Evolutionary conservation across 2,329 filamentous ascomycete genomes (phyloP), one percentile per base, ranked within the genome.

Genomic region (Raffaelea albimanens): DNA sequence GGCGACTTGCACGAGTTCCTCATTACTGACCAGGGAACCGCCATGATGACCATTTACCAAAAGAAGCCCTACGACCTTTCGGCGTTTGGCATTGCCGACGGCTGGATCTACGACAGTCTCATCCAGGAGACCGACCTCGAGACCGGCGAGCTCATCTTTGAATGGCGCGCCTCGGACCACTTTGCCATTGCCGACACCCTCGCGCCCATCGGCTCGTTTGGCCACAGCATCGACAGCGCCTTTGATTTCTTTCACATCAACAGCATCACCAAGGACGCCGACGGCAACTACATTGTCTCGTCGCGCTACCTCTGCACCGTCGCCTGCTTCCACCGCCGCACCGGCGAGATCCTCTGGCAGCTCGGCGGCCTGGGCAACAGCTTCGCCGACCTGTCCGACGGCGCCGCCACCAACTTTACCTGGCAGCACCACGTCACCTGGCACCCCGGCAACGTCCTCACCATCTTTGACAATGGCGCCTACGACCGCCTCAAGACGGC

Each of bases 241-340:
- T 79, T 73, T 61, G 75, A 80, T 57, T 77, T 69, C 51, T 78
- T 77, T 57, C 74, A 78, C 57, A 70, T 79, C 59, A 76, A 78
- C 60, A 72, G 72, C 33, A 61, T 79, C 23, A 70, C 76, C 54
- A 76, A 77, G 55, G 68, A 70, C 45, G 54, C 59, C 0, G 53
- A 65, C 0, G 72, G 72, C 4, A 71, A 79, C 54, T 80, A 74
- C 48, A 57, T 80, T 11, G 63, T 80, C n/a, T 79, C 74, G 0
- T 65, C 69, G 0, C 69, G 74, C 2, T 67, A 76, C 54, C 64
- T 68, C 44, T 67, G 67, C 55, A 64, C 68, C 18, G 60, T 78
- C 11, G 63, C 63, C 29, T 68, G 67, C 44, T 67, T 80, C 54
- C 68, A 70, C 49, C 62, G 61, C 10, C 67, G 68, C 8, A 46